Evolutionary conservation across 2,329 filamentous ascomycete species (phyloP), one percentile per base, ranked within the genome.

Genomic region (Clarireedia hainanense): DNA sequence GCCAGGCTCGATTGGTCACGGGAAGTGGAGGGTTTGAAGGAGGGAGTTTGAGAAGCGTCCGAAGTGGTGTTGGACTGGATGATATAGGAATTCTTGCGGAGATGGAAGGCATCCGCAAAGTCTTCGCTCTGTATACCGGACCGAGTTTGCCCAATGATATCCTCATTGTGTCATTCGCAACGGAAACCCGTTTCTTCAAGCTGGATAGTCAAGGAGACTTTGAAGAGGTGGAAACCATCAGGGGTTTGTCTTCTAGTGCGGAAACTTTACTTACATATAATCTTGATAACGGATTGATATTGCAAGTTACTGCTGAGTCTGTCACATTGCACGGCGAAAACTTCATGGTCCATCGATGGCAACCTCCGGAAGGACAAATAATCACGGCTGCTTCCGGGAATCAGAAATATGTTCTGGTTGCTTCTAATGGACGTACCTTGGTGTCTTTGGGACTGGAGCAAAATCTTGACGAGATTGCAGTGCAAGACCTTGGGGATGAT

Each of bases 41-140:
- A 65, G 94, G 94, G 17, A 92, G 88, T 55, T 73, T 99, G 52
- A 80, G 94, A 58, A 96, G 90, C 67, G 89, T 99, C 23, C 81
- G 94, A 54, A 97, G 92, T 68, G 95, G 94, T 50, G 91, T 99
- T 50, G 91, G 91, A 0, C 79, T 97, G 51, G 90, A 96, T 68
- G 90, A 96, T 55, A 74, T 91, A 15, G 92, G 91, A 20, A 79
- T 92, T 5, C 75, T 97, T 7, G 88, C 85, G 37, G 87, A 95
- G 47, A 84, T 97, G 73, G 77, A 84, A 34, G 80, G 85, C 67
- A 84, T 89, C 43, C 83, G 83, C 54, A 83, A 85, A 26, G 72
- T 96, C 1, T 95, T 91, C 74, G 78, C 85, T 3, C 69, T 95
- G 14, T 76, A 74, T 61, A 74, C 76, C 5, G 79, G 80, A 57